Evolutionary conservation across 352 stramenopile species (phyloP).

Genomic region (Pythium phragmitis): DNA sequence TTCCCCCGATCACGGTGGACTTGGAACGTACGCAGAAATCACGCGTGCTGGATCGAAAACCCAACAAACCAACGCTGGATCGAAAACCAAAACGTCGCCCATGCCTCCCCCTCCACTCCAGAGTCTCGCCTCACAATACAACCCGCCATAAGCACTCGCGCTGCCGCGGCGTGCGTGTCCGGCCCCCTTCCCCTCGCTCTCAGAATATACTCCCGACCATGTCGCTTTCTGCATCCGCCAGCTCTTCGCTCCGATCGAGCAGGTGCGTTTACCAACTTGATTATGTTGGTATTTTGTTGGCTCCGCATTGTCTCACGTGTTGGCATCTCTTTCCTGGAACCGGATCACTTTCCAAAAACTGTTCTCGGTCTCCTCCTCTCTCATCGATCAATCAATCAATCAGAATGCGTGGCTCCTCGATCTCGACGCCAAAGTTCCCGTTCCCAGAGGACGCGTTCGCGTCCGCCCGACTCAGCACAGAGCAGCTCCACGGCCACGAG

Average conservation of each 20-base stretch:
- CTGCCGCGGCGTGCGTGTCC: background rate
- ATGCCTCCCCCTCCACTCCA: background rate
- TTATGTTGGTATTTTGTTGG: too few species aligned
- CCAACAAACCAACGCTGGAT: background rate
- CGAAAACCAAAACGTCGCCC: background rate
- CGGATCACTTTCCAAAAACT: background rate
- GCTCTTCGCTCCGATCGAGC: background rate
- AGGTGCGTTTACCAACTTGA: background rate
- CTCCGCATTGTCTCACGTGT: too few species aligned
- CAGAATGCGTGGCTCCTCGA: conserved; percentile 12
- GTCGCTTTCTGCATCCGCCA: background rate
- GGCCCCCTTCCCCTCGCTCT: background rate
- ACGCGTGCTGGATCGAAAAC: background rate
- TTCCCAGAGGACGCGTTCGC: conserved; percentile 5
- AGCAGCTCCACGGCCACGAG: conserved; percentile 4
- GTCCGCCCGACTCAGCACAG: background rate
- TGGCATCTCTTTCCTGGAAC: background rate
- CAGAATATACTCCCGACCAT: background rate
- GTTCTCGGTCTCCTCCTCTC: background rate
- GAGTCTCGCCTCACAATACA: background rate
- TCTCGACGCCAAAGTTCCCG: conserved; percentile 8
- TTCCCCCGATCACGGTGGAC: background rate
- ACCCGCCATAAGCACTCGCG: background rate
- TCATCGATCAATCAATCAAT: background rate
- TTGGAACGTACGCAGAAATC: background rate